Evolutionary conservation across 164 flowering plant genomes (phyloP).

Genomic region (Vitis rupestris): DNA sequence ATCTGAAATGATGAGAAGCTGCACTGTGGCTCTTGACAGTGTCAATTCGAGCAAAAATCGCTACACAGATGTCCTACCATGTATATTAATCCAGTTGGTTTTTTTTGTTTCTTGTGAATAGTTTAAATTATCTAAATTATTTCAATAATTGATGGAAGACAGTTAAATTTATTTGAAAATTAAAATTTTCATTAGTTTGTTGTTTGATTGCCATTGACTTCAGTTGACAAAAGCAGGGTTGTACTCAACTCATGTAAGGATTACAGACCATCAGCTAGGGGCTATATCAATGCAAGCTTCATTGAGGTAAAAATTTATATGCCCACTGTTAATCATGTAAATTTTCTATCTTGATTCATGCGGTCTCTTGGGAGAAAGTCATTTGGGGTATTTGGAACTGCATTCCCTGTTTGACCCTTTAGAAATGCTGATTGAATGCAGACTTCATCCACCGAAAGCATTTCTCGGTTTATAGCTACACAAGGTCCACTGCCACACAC

Average conservation of each 20-base stretch:
- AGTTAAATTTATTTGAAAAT: neutral
- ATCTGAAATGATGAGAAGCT: constrained; percentile 42
- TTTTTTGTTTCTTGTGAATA: neutral
- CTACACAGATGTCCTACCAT: constrained; percentile 73
- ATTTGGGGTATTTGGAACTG: constrained; percentile 1
- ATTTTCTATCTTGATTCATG: neutral
- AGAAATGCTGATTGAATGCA: constrained; percentile 30
- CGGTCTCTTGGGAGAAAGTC: constrained; percentile 5
- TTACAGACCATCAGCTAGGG: constrained; percentile 48
- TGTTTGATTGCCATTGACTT: constrained; percentile 8
- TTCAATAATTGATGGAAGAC: neutral
- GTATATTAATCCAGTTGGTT: constrained; percentile 24
- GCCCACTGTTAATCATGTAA: neutral
- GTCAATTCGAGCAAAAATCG: constrained; percentile 72
- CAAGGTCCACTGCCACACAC: constrained; percentile 98
- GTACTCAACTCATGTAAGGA: constrained; percentile 55
- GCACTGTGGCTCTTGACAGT: constrained; percentile 60
- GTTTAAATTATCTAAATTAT: constrained; percentile 1
- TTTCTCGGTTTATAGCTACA: constrained; percentile 85
- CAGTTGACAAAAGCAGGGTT: constrained; percentile 81
- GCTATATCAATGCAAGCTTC: constrained; percentile 85
- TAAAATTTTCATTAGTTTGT: constrained; percentile 2
- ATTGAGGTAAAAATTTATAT: constrained; percentile 38
- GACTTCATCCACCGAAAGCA: constrained; percentile 49
- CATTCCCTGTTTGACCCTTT: constrained; percentile 12